phyloP scores from a whole-genome alignment of 1,284 basidiomycete species.

The Rhodotorula sp. region DNA sequence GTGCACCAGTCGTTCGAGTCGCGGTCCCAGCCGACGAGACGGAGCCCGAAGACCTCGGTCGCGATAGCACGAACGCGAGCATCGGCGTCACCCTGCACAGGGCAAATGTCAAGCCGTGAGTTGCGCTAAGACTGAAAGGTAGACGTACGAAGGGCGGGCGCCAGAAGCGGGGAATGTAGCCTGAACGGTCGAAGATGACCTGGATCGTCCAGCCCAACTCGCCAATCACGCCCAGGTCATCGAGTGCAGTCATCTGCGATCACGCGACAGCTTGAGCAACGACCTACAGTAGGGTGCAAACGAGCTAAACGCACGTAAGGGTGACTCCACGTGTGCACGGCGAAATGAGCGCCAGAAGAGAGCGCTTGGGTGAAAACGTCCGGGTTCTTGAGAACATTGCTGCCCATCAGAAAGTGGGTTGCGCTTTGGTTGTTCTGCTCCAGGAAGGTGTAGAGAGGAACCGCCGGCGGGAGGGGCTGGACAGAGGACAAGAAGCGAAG shows the following conservation, averaged over 20 bases:
- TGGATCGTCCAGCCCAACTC: slow-evolving; percentile 82
- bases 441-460: slow-evolving; percentile 62
- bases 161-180: slow-evolving; percentile 21
- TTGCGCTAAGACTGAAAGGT: too few species aligned
- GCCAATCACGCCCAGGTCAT: slow-evolving; percentile 67
- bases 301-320: slow-evolving; percentile 16
- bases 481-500: background rate
- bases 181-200: slow-evolving; percentile 66
- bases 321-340: slow-evolving; percentile 55
- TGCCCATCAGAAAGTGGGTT: slow-evolving; percentile 82
- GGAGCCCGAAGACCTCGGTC: slow-evolving; percentile 35
- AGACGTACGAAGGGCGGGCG: slow-evolving; percentile 12
- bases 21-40: slow-evolving; percentile 6
- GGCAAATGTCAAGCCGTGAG: slow-evolving; percentile 58
- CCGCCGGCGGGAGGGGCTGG: slow-evolving; percentile 51
- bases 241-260: slow-evolving; percentile 72
- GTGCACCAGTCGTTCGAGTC: slow-evolving; percentile 61
- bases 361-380: slow-evolving; percentile 48
- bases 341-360: slow-evolving; percentile 36
- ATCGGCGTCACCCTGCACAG: slow-evolving; percentile 70
- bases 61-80: slow-evolving; percentile 47
- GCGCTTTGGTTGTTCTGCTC: slow-evolving; percentile 61
- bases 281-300: background rate
- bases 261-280: background rate
- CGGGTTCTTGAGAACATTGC: slow-evolving; percentile 64